Evolutionary conservation across 169 alveolate genomes (phyloP).

Genomic region (Condylostoma magnum): DNA sequence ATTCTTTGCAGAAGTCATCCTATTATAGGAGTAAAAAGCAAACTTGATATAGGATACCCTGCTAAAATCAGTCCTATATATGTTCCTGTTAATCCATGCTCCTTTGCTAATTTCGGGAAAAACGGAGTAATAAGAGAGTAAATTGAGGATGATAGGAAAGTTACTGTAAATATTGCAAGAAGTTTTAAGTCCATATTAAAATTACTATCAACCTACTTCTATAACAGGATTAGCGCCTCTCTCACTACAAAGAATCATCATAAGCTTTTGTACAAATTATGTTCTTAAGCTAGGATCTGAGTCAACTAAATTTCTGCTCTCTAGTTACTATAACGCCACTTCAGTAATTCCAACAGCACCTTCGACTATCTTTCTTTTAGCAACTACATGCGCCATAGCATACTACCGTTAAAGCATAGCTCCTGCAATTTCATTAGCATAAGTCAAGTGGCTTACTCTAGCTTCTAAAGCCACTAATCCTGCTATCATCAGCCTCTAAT

Average conservation of each 20-base stretch:
- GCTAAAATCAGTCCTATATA: background rate
- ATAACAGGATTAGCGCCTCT: background rate
- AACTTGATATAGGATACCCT: background rate
- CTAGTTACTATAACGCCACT: background rate
- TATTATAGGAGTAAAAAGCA: background rate
- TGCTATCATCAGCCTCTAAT: background rate
- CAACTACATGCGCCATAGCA: background rate
- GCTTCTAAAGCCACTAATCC: background rate
- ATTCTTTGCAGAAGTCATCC: background rate
- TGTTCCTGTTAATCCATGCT: background rate
- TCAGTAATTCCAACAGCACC: background rate
- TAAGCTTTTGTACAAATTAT: background rate
- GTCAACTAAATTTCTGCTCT: background rate
- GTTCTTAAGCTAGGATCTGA: background rate
- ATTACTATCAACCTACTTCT: no score
- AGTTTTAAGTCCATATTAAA: no score
- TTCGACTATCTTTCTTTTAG: background rate
- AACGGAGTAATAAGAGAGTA: constrained; percentile 11
- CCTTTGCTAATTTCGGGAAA: background rate
- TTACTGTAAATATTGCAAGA: no score
- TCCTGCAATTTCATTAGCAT: background rate
- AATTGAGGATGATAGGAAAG: background rate
- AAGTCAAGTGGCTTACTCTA: background rate
- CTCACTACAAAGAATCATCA: background rate
- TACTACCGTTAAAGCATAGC: background rate